Percentiles rank a stretch among this genome's conserved stretches.
Evolutionary conservation across 805 yeast species (phyloP).

Genomic region (Grigorovia yakushimaensis): DNA sequence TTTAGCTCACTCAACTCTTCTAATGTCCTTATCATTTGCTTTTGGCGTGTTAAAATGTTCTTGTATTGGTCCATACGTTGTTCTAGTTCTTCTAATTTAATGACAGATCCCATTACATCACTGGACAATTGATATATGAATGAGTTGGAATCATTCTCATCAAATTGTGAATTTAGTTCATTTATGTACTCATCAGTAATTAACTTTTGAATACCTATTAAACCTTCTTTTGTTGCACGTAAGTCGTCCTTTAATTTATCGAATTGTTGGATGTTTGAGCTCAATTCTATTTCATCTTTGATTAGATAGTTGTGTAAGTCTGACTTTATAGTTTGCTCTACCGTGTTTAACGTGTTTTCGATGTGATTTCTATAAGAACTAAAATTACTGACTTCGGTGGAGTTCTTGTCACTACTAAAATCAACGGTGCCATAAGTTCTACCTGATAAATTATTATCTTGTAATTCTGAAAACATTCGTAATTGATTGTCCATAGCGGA

Average conservation of each 20-base stretch:
- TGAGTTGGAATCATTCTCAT: constrained; percentile 18
- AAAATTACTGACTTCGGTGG: constrained; percentile 3
- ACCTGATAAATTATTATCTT: background rate
- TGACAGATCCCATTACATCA: constrained; percentile 9
- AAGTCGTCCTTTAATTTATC: constrained; percentile 18
- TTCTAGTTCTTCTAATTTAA: constrained; percentile 22
- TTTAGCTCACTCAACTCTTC: constrained; percentile 14
- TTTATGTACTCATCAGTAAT: constrained; percentile 23
- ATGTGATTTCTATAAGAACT: constrained; percentile 17
- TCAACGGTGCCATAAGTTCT: background rate
- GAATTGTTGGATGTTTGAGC: constrained; percentile 18
- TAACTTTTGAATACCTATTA: constrained; percentile 17
- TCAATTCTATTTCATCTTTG: constrained; percentile 20
- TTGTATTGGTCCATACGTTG: constrained; percentile 16
- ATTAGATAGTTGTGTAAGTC: constrained; percentile 13
- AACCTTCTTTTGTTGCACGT: constrained; percentile 20
- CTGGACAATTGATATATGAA: constrained; percentile 13
- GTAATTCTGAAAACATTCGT: background rate
- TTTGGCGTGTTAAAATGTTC: constrained; percentile 14
- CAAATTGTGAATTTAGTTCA: constrained; percentile 22
- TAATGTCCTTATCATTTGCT: constrained; percentile 19
- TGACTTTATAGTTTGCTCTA: constrained; percentile 17
- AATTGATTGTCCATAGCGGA: background rate
- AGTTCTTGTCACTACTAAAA: background rate
- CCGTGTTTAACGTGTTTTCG: constrained; percentile 11